Base-by-base conservation (phyloP, 2,329 filamentous ascomycete species). In the Mycocentrospora acerina region DNA sequence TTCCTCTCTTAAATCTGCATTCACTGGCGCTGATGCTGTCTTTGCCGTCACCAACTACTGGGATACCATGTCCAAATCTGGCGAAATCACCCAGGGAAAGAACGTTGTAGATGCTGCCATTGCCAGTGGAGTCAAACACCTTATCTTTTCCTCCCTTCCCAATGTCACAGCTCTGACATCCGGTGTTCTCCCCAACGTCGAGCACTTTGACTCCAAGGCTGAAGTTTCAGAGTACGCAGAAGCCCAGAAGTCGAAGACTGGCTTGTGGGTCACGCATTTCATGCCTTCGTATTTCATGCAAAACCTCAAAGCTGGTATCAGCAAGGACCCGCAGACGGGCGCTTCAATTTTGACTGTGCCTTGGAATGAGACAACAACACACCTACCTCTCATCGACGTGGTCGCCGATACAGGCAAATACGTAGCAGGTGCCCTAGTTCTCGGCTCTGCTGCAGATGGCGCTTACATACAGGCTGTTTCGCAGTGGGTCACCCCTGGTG, bases 201-300 rank as follows among this genome's bases (percentile, higher is more conserved):
- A 70, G 39, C 74, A 78, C 48, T 83, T 82, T 42, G 79, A 83
- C 55, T 64, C 61, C 53, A 82, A 82, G 58, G 77, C 78, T 11
- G 61, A 71, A 5, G 71, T 78, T 0, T 78, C 80, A 46, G 59
- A 71, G 14, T 78, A 82, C 57, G 73, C 80, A 34, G 71, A 73
- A n/a, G n/a, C n/a, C n/a, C n/a, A n/a, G n/a, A n/a, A n/a, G n/a
- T n/a, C n/a, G n/a, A 71, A 72, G 0, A 45, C 24, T 7, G 50
- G 47, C 7, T 29, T 51, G 2, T 42, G 47, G 4, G 35, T 41
- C 4, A 72, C 77, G 0, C 81, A 80, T 53, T 73, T 76, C 52
- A 53, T 73, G 19, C 71, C 77, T 0, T 78, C 71, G 0, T 71
- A 70, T 44, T 83, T 79, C 57, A 80, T 80, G 76, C 53, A 69